Conservation (phyloP, 2,329 filamentous ascomycete species). For the Didymella arachidicola region DNA sequence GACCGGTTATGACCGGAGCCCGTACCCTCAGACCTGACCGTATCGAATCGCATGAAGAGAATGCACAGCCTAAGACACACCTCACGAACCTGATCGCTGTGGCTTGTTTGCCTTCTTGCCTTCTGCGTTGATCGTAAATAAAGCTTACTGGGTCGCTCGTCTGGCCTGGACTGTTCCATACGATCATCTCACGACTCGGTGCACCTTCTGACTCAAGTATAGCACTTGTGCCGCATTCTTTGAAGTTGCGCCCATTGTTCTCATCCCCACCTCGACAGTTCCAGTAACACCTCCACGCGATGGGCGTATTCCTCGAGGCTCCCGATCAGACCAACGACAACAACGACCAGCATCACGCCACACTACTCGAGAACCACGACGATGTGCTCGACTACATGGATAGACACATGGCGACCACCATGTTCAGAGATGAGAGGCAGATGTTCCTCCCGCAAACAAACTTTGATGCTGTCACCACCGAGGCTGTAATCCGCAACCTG, state of each 20-base stretch:
- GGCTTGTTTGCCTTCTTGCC: slow-evolving; percentile 9
- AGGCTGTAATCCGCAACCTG: background rate
- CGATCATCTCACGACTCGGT: no score
- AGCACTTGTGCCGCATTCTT: no score
- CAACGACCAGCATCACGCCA: no score
- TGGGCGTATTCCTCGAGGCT: no score
- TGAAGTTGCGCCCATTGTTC: no score
- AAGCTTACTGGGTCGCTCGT: background rate
- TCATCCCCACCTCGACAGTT: no score
- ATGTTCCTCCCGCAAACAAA: background rate
- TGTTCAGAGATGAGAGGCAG: slow-evolving; percentile 5
- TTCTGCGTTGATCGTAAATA: background rate
- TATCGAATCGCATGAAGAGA: background rate
- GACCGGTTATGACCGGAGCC: no score
- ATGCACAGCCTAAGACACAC: background rate
- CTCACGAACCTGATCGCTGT: background rate
- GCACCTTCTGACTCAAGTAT: no score
- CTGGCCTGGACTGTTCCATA: no score
- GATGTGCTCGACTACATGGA: background rate
- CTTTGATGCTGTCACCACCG: background rate
- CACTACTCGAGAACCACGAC: background rate
- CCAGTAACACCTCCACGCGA: no score
- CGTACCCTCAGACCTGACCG: no score
- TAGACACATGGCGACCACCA: background rate
- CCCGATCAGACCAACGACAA: no score